Evolutionary conservation across 371 early-diverging fungal species (phyloP).

Genomic region (Smittium culicis): DNA sequence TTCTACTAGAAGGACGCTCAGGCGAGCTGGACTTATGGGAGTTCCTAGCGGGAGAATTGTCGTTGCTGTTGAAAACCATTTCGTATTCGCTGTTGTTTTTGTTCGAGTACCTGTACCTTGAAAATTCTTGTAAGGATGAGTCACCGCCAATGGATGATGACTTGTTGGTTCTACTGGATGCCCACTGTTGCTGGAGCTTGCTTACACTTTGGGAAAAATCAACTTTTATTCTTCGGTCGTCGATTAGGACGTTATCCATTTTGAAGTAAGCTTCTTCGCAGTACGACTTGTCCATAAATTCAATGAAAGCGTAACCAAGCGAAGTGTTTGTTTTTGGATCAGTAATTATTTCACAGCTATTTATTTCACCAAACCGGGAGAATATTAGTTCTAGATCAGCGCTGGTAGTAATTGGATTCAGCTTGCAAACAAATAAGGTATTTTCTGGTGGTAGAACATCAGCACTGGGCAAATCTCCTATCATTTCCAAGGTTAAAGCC

Average conservation of each 20-base stretch:
- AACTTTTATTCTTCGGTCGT: slow-evolving; percentile 91
- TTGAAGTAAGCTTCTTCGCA: slow-evolving; percentile 65
- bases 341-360: slow-evolving; percentile 81
- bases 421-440: slow-evolving; percentile 88
- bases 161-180: slow-evolving; percentile 26
- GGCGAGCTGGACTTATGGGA: neutral
- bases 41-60: neutral
- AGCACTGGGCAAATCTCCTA: slow-evolving; percentile 93
- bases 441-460: slow-evolving; percentile 95
- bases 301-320: slow-evolving; percentile 88
- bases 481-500: slow-evolving; percentile 91
- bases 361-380: slow-evolving; percentile 77
- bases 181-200: slow-evolving; percentile 63
- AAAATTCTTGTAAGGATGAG: neutral
- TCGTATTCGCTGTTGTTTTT: neutral
- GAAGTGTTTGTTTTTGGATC: slow-evolving; percentile 75
- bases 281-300: slow-evolving; percentile 72
- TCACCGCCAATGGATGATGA: slow-evolving; percentile 6
- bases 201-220: slow-evolving; percentile 95
- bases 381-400: slow-evolving; percentile 90
- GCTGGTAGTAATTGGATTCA: slow-evolving; percentile 83
- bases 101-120: neutral
- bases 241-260: slow-evolving; percentile 81
- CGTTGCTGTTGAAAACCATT: slow-evolving; percentile 2
- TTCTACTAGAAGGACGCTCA: neutral